Base-by-base conservation (phyloP, 768 basidiomycete species). In the Agrocybe pediades region DNA sequence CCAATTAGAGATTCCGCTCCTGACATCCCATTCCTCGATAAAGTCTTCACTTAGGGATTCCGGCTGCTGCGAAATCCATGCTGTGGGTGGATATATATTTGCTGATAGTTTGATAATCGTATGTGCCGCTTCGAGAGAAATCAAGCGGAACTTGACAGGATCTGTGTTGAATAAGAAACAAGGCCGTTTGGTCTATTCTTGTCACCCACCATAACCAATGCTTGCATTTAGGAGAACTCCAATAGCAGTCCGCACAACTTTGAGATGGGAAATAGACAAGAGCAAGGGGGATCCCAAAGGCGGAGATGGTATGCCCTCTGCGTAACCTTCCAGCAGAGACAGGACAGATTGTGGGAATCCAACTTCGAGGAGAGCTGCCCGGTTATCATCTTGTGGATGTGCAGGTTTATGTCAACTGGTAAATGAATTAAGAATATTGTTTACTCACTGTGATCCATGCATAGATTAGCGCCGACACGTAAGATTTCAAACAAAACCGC, bases 221-320 rank as follows among this genome's bases (percentile, higher is more conserved):
- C 86, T 85, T 11, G 85, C 83, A 63, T 95, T 95, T 44, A 94
- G 70, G 15, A 94, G 76, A 20, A 88, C 85, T 6, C 92, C 92
- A 51, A 94, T 80, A 2, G 88, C 80, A 6, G 89, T 92, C 64
- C 86, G 84, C 56, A 92, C 75, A 55, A 93, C 75, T 62, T 83
- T 86, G 30, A 94, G 77, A 65, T 92, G 84, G 6, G 80, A 67
- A 45, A 81, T 72, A 29, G 84, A 75, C 9, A 89, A 71, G 17
- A 79, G 72, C 17, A 84, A 67, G 15, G 85, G 82, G 39, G 68
- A 67, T 5, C 54, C 21, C 23, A 61, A 57, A 1, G 70, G 68
- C 4, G 71, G 69, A 2, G 69, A 60, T 30, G 71, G 68, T 27
- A 80, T 67, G 24, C 71, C 70, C 13, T 84, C 81, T 20, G 83